phyloP scores from a whole-genome alignment of 352 stramenopile genomes.

The Phytophthora macrochlamydospora region DNA sequence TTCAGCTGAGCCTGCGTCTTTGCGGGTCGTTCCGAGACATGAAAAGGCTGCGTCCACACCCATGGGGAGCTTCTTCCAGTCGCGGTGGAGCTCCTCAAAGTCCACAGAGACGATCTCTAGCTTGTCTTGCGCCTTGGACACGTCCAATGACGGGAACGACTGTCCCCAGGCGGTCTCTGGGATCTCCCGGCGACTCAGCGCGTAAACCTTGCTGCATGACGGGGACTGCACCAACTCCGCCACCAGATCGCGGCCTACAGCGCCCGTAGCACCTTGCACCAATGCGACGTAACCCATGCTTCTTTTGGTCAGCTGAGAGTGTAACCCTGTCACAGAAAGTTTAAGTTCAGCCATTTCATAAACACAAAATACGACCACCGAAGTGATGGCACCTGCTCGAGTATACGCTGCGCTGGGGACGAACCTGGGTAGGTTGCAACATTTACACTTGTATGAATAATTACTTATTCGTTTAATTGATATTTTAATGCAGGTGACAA shows the following conservation, averaged over 20 bases:
- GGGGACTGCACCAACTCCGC: conserved; percentile 61
- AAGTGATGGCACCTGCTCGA: conserved; percentile 22
- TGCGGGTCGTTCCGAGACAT: conserved; percentile 74
- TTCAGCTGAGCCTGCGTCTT: conserved; percentile 61
- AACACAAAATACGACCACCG: background rate
- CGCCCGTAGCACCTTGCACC: conserved; percentile 64
- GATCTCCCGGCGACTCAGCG: conserved; percentile 62
- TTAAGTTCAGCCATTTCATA: too few species aligned
- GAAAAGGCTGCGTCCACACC: conserved; percentile 63
- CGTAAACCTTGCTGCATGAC: conserved; percentile 64
- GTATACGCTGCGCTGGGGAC: conserved; percentile 77
- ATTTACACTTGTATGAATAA: background rate
- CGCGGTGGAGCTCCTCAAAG: conserved; percentile 54
- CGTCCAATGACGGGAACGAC: conserved; percentile 56
- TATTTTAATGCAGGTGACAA: conserved; percentile 56
- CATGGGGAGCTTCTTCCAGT: conserved; percentile 34
- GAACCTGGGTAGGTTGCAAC: conserved; percentile 58
- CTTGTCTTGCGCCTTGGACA: conserved; percentile 42
- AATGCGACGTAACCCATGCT: conserved; percentile 51
- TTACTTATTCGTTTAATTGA: background rate
- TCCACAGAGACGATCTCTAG: conserved; percentile 57
- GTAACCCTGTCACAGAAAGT: background rate
- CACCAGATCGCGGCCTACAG: conserved; percentile 68
- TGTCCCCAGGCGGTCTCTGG: conserved; percentile 41
- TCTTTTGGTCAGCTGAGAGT: background rate